These are phyloP conservation scores for Tympanopsis confertula DNA, from an alignment of 2,329 filamentous ascomycete genomes.

Conservation along the genomic window DNA sequence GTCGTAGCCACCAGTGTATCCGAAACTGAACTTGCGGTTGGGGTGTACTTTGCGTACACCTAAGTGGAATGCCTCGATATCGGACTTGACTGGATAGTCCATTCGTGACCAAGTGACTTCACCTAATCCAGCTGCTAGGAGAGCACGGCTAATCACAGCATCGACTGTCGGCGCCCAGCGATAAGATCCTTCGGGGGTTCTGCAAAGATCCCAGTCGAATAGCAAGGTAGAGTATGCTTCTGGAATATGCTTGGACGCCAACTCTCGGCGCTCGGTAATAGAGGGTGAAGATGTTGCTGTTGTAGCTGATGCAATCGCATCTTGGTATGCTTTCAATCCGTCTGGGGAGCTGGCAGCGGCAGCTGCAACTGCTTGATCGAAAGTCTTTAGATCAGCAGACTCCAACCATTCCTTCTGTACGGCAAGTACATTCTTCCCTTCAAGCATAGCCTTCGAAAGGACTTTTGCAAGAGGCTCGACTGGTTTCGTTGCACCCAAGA, in stretches of 20 bases:
- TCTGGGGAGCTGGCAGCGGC: slow-evolving; percentile 10
- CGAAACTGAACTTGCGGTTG: slow-evolving; percentile 23
- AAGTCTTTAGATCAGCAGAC: slow-evolving; percentile 16
- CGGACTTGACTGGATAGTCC: slow-evolving; percentile 6
- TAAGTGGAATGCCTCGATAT: slow-evolving; percentile 22
- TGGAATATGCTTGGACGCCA: no score
- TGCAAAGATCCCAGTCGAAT: no score
- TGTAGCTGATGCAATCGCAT: slow-evolving; percentile 12
- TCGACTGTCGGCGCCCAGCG: no score
- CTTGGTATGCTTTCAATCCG: slow-evolving; percentile 13
- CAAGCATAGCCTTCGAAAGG: slow-evolving; percentile 10
- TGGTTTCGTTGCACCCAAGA: slow-evolving; percentile 20
- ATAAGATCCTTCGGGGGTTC: no score
- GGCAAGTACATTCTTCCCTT: slow-evolving; percentile 11
- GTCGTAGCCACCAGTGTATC: slow-evolving; percentile 22
- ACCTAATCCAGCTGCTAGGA: no score
- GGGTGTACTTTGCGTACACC: slow-evolving; percentile 19
- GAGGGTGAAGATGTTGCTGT: slow-evolving; percentile 2
- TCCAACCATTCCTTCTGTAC: slow-evolving; percentile 18
- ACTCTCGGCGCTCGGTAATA: no score
- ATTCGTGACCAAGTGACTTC: neutral
- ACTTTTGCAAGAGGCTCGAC: slow-evolving; percentile 14
- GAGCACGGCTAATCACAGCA: no score
- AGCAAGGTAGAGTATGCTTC: no score
- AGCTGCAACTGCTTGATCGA: slow-evolving; percentile 19